phyloP scores from a whole-genome alignment of 108 stramenopile species.

The Pseudonitzschia multiseries region DNA sequence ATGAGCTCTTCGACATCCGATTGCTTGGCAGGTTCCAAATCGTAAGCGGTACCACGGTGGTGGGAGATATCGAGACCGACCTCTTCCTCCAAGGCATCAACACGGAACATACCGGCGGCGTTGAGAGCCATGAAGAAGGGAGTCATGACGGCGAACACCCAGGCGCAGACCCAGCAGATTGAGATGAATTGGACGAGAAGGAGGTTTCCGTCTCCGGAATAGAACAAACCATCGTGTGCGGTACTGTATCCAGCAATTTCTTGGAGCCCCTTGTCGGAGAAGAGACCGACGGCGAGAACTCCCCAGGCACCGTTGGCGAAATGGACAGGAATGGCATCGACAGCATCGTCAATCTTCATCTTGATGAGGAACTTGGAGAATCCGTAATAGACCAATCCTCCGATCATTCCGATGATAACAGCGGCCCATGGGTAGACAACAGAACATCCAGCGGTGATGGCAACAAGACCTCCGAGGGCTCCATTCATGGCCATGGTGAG shows the following conservation, averaged over 20 bases:
- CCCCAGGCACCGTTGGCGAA: conserved; percentile 85
- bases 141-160: conserved; percentile 70
- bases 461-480: conserved; percentile 87
- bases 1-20: conserved; percentile 66
- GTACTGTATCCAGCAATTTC: conserved; percentile 45
- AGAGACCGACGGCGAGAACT: conserved; percentile 68
- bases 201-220: conserved; percentile 71
- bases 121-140: conserved; percentile 83
- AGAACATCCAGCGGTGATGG: conserved; percentile 89
- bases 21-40: conserved; percentile 52
- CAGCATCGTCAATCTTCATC: conserved; percentile 91
- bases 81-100: conserved; percentile 81
- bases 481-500: conserved; percentile 86
- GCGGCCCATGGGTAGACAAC: conserved; percentile 74
- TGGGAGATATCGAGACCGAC: conserved; percentile 84
- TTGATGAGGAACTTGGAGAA: conserved; percentile 63
- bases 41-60: conserved; percentile 83
- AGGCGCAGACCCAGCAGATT: conserved; percentile 76
- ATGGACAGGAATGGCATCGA: conserved; percentile 91
- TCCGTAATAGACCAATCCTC: conserved; percentile 68
- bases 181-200: conserved; percentile 63
- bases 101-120: conserved; percentile 73
- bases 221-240: conserved; percentile 48
- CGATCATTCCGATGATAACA: conserved; percentile 66
- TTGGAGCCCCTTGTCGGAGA: conserved; percentile 47